Evolutionary conservation across 495 filamentous ascomycete species (phyloP), one percentile per base, ranked within the genome.

Genomic region (Podospora appendiculata): DNA sequence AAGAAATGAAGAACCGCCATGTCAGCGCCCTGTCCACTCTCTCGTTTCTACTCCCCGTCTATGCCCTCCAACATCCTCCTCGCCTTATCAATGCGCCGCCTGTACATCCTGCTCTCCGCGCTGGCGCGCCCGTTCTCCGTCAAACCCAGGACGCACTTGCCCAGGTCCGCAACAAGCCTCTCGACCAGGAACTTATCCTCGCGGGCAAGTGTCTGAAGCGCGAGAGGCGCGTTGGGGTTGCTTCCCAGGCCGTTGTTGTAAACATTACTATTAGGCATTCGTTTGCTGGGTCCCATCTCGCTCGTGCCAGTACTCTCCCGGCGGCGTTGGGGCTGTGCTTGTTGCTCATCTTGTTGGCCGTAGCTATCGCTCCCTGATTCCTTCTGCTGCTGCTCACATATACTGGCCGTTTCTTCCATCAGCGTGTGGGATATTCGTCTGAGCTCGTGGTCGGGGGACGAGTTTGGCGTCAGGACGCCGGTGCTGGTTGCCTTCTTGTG

Each of bases 181-280:
- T 90, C 86, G n/a, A 92, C 77, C 12, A 92, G 77, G 51, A 84
- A 79, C 56, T 84, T 83, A 57, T 91, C 87, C 43, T 87, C 82
- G 39, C 80, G 76, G 44, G 79, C 77, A 38, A 88, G 57, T 69
- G 78, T 63, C 66, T 81, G 52, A 57, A 78, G 63, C 33, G 70
- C 59, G 6, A 61, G 50, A 56, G 11, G 66, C 62, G 38, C 44
- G 25, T 17, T n/a, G 47, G 41, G n/a, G 41, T 35, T 32, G 33
- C 56, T 19, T 41, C 39, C 42, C 39, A 33, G 17, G 25, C 36
- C 48, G 32, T 50, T 41, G 32, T 46, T 42, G 36, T 38, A 3
- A 1, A 10, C 3, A 38, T 38, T 38, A 38, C 1, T 10, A 38
- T 38, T 38, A 38, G 9, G 9, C 36, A 38, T 11, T 3, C 36